Evolutionary conservation across 352 stramenopile species (phyloP).

Genomic region (Pythium dissimile): DNA sequence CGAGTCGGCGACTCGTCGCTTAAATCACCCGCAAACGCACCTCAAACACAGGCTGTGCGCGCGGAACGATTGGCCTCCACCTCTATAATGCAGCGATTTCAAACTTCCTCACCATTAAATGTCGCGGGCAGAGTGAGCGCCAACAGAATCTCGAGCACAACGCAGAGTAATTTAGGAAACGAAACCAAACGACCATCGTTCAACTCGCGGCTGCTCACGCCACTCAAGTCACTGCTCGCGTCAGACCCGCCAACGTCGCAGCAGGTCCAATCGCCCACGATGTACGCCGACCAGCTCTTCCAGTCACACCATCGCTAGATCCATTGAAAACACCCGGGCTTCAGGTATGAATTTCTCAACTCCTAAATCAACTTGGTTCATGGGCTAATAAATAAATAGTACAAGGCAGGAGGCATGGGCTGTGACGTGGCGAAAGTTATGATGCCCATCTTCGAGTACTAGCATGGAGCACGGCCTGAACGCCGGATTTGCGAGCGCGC

Average conservation of each 20-base stretch:
- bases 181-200: neutral
- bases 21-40: neutral
- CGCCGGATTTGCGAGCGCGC: slow-evolving; percentile 28
- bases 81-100: neutral
- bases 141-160: neutral
- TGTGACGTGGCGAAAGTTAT: neutral
- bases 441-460: neutral
- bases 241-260: neutral
- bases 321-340: too few species aligned
- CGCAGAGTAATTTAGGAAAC: neutral
- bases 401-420: too few species aligned
- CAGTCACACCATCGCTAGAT: neutral
- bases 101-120: neutral
- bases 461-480: slow-evolving; percentile 1
- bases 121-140: neutral
- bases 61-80: neutral
- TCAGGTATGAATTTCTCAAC: too few species aligned
- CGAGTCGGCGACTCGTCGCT: neutral
- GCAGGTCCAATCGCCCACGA: slow-evolving; percentile 3
- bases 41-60: neutral
- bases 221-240: neutral
- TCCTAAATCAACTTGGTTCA: too few species aligned
- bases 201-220: slow-evolving; percentile 4
- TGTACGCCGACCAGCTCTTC: slow-evolving; percentile 22
- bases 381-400: slow-evolving; percentile 7